Evolutionary conservation across 2,329 filamentous ascomycete genomes (phyloP).

Genomic region (Fusarium nygamai): DNA sequence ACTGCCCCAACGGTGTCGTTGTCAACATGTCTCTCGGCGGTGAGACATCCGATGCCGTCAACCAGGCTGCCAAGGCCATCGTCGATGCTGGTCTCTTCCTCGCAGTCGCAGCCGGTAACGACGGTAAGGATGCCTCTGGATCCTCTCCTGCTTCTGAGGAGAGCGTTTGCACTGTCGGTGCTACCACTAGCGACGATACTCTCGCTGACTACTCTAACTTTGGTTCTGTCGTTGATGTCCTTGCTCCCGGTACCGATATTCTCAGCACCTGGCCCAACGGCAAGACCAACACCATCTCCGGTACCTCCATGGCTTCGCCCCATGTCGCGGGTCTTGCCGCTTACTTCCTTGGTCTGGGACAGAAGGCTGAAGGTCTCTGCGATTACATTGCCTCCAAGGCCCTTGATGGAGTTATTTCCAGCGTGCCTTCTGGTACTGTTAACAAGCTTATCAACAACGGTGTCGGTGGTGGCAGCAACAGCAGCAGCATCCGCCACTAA

Average conservation of each 20-base stretch:
- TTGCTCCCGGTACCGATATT: slow-evolving; percentile 60
- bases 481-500: background rate
- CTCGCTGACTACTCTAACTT: slow-evolving; percentile 63
- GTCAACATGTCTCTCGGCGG: slow-evolving; percentile 69
- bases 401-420: slow-evolving; percentile 18
- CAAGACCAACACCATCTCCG: slow-evolving; percentile 53
- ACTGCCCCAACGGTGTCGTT: slow-evolving; percentile 57
- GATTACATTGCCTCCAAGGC: slow-evolving; percentile 33
- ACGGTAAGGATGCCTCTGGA: slow-evolving; percentile 53
- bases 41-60: slow-evolving; percentile 55
- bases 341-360: slow-evolving; percentile 53
- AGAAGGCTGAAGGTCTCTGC: slow-evolving; percentile 34
- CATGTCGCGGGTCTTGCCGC: slow-evolving; percentile 55
- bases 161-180: slow-evolving; percentile 63
- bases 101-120: slow-evolving; percentile 67
- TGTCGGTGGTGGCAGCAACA: slow-evolving; percentile 8
- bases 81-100: slow-evolving; percentile 60
- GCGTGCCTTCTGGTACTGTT: slow-evolving; percentile 18
- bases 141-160: slow-evolving; percentile 60
- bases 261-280: slow-evolving; percentile 59
- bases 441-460: slow-evolving; percentile 39
- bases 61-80: slow-evolving; percentile 59
- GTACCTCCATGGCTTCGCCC: slow-evolving; percentile 58
- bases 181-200: slow-evolving; percentile 53
- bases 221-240: slow-evolving; percentile 60